Conservation (phyloP, 768 basidiomycete species). For the Tricholoma saponaceum region DNA sequence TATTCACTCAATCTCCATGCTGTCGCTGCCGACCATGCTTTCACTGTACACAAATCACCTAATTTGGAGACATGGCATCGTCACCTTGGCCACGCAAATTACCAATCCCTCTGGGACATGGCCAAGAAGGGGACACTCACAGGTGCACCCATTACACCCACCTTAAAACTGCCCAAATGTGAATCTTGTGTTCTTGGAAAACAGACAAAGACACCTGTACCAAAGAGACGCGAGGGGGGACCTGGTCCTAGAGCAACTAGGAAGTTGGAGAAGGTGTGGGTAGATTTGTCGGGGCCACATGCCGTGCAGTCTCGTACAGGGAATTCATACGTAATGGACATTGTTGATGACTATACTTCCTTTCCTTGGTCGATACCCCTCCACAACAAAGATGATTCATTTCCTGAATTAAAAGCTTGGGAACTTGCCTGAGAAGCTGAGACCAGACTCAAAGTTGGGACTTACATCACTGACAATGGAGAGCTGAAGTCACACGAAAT, state of each 20-base stretch:
- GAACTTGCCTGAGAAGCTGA: constrained; percentile 29
- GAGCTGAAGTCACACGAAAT: too few species aligned
- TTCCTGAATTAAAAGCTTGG: too few species aligned
- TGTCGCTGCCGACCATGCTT: constrained; percentile 11
- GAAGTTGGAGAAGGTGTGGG: too few species aligned
- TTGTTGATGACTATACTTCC: too few species aligned
- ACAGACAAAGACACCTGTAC: too few species aligned
- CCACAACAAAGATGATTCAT: constrained; percentile 20
- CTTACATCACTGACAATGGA: constrained; percentile 11
- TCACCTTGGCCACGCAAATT: constrained; percentile 5
- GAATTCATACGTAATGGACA: constrained; percentile 19
- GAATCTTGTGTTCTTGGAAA: too few species aligned
- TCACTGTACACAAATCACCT: constrained; percentile 2
- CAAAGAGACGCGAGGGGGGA: too few species aligned
- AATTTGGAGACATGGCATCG: constrained; percentile 24
- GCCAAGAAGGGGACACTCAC: too few species aligned
- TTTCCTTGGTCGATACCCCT: constrained; percentile 30
- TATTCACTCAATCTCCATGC: constrained; percentile 12
- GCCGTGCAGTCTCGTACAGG: constrained; percentile 18
- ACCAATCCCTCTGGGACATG: constrained; percentile 1
- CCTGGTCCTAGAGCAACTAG: too few species aligned
- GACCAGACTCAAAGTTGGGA: constrained; percentile 12
- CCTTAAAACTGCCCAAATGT: too few species aligned
- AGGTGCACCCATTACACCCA: constrained; percentile 21
- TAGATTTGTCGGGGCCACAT: constrained; percentile 25